A percentile compares a stretch with the other conserved stretches of the same genome.
phyloP scores from a whole-genome alignment of 176 grass and related monocot species.

The Oryza glumipatula region DNA sequence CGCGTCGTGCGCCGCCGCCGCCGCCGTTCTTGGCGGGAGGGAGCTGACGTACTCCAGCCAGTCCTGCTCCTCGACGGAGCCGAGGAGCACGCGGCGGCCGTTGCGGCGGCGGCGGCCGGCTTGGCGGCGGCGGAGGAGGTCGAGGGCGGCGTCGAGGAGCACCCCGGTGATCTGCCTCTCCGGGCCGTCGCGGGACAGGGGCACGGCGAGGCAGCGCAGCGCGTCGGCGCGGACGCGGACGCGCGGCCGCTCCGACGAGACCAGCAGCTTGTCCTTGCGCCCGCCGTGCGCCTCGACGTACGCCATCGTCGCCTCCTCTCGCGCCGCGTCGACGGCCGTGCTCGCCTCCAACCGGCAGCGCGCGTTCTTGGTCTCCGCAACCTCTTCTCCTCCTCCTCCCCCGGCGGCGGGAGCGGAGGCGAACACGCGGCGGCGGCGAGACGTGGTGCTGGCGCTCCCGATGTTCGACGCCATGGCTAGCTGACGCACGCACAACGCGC shows the following conservation, averaged over 20 bases:
- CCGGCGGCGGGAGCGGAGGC: too few relatives aligned
- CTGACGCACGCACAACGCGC: not conserved
- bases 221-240: conserved; percentile 33
- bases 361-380: conserved; percentile 16
- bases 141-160: conserved; percentile 17
- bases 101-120: not conserved
- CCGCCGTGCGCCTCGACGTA: conserved; percentile 1
- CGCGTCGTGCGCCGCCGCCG: not conserved
- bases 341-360: not conserved
- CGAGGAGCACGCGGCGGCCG: conserved; percentile 15
- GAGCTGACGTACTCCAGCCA: conserved; percentile 30
- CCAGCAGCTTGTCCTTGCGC: conserved; percentile 32
- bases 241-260: conserved; percentile 15
- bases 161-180: conserved; percentile 16
- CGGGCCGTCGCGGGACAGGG: conserved; percentile 27
- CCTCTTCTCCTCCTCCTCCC: too few relatives aligned
- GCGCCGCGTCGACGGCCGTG: not conserved
- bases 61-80: conserved; percentile 25
- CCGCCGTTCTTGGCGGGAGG: not conserved
- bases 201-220: conserved; percentile 25
- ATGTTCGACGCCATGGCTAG: conserved; percentile 7
- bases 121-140: conserved; percentile 15
- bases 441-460: too few relatives aligned
- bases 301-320: conserved; percentile 16
- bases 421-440: too few relatives aligned